Evolutionary conservation across 495 filamentous ascomycete species (phyloP).

Genomic region (Penicillium arizonense): DNA sequence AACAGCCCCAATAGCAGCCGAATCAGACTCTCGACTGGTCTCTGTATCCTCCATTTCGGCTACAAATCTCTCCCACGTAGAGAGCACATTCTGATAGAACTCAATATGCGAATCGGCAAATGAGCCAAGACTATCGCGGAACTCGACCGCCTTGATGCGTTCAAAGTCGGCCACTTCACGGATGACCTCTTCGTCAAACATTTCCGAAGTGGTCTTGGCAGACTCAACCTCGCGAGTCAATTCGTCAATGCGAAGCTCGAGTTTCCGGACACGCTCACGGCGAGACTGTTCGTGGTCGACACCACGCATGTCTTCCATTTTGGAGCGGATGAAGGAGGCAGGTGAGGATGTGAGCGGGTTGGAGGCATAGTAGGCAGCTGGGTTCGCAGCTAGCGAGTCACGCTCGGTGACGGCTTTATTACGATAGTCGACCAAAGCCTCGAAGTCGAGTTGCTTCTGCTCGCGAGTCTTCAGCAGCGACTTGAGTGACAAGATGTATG

Average conservation of each 20-base stretch:
- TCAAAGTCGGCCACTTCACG: slow-evolving; percentile 92
- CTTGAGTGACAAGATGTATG: slow-evolving; percentile 82
- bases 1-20: slow-evolving; percentile 9
- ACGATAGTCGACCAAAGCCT: slow-evolving; percentile 93
- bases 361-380: slow-evolving; percentile 58
- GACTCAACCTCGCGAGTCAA: slow-evolving; percentile 84
- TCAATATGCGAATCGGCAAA: slow-evolving; percentile 83
- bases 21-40: slow-evolving; percentile 12
- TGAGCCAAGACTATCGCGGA: slow-evolving; percentile 78
- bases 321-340: slow-evolving; percentile 86
- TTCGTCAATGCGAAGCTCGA: slow-evolving; percentile 88
- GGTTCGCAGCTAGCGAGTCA: slow-evolving; percentile 68
- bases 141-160: slow-evolving; percentile 90
- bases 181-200: slow-evolving; percentile 92
- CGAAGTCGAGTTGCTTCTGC: slow-evolving; percentile 97
- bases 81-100: slow-evolving; percentile 77
- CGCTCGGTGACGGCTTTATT: slow-evolving; percentile 86
- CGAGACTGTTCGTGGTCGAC: slow-evolving; percentile 94
- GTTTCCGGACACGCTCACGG: slow-evolving; percentile 79
- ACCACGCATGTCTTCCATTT: slow-evolving; percentile 94
- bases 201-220: slow-evolving; percentile 76
- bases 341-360: slow-evolving; percentile 63
- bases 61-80: slow-evolving; percentile 88
- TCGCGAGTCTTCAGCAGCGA: slow-evolving; percentile 87
- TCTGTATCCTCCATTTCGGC: slow-evolving; percentile 74